phyloP scores from a whole-genome alignment of 129 eudicot genomes.

The Centella asiatica region DNA sequence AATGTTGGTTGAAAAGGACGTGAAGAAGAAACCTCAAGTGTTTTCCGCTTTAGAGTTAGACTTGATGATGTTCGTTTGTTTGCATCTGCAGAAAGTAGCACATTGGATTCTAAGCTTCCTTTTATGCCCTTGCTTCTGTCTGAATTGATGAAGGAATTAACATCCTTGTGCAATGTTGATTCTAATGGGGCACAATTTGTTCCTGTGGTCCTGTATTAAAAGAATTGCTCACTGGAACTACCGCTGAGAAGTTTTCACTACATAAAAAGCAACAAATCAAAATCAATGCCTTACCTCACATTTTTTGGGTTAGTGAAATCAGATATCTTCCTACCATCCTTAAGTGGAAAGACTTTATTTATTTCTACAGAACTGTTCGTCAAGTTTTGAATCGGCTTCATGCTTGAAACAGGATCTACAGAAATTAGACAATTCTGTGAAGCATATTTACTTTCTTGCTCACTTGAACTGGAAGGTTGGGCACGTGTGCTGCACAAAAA shows the following conservation, averaged over 20 bases:
- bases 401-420: constrained; percentile 21
- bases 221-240: constrained; percentile 1
- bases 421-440: constrained; percentile 25
- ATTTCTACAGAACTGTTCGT: constrained; percentile 22
- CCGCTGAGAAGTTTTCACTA: background rate
- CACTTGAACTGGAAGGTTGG: constrained; percentile 20
- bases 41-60: constrained; percentile 55
- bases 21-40: constrained; percentile 43
- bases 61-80: constrained; percentile 35
- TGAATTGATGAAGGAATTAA: constrained; percentile 23
- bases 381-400: constrained; percentile 20
- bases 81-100: constrained; percentile 18
- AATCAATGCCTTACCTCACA: constrained; percentile 34
- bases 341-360: constrained; percentile 23
- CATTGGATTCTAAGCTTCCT: constrained; percentile 19
- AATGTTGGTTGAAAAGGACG: background rate
- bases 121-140: constrained; percentile 22
- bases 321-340: constrained; percentile 30
- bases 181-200: constrained; percentile 23
- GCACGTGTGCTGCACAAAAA: constrained; percentile 31
- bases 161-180: constrained; percentile 22
- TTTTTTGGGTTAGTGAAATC: constrained; percentile 29
- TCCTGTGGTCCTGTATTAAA: constrained; percentile 24
- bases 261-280: constrained; percentile 1
- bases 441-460: constrained; percentile 25